Conservation (phyloP, 1,284 basidiomycete species). For the Abortiporus biennis region DNA sequence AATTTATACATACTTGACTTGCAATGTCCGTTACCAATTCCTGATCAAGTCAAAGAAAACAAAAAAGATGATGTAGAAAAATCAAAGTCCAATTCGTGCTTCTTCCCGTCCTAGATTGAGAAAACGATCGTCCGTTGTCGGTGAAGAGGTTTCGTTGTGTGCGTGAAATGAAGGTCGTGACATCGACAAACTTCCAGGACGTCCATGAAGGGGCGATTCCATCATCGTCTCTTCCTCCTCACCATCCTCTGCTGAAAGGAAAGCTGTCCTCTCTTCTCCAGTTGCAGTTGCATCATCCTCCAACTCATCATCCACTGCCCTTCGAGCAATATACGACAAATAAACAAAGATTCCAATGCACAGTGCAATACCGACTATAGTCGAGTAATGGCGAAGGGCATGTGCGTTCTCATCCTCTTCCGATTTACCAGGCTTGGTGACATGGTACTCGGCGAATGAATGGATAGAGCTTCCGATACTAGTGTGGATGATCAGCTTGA, state of each 20-base stretch:
- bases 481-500: constrained; percentile 85
- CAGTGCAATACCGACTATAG: constrained; percentile 62
- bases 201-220: constrained; percentile 27
- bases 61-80: background rate
- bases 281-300: constrained; percentile 38
- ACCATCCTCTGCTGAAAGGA: constrained; percentile 29
- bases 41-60: constrained; percentile 1
- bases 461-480: constrained; percentile 78
- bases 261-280: constrained; percentile 31
- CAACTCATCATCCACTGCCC: constrained; percentile 76
- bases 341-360: constrained; percentile 78
- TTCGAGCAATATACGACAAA: constrained; percentile 71
- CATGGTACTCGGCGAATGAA: constrained; percentile 70
- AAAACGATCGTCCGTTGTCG: constrained; percentile 10
- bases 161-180: background rate
- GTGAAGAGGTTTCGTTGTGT: constrained; percentile 6
- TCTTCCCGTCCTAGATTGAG: constrained; percentile 13
- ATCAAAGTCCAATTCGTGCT: constrained; percentile 15
- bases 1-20: no score
- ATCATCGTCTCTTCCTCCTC: constrained; percentile 31
- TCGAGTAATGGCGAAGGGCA: constrained; percentile 62
- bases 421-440: constrained; percentile 24
- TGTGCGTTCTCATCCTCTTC: constrained; percentile 39
- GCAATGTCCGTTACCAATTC: background rate
- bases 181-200: no score